Evolutionary conservation across 768 basidiomycete species (phyloP), one percentile per base, ranked within the genome.

Genomic region (Tylopilus rubrobrunneus): DNA sequence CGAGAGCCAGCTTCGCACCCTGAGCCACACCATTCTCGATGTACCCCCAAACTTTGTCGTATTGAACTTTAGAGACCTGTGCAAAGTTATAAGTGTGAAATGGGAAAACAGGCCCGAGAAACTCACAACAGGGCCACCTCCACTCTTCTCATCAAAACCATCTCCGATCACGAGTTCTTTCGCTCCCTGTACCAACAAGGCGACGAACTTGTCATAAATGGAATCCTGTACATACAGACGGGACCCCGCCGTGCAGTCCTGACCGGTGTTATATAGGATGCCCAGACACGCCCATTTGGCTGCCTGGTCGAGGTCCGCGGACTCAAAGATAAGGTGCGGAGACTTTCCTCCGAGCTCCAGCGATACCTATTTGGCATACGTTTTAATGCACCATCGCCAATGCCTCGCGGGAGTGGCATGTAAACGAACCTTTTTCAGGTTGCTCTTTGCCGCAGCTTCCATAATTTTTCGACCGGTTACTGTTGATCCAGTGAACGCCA

Each of bases 311-410:
- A 97, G 73, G 70, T 98, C 87, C 36, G 95, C 94, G 40, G 87
- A 89, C 62, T 92, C 87, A 63, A 97, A 98, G 58, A 98, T 75
- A 56, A 98, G 74, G 59, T 92, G 85, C 17, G 90, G 90, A 25
- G 87, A 91, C 74, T 98, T 97, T 42, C 95, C 95, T 31, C 95
- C 94, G 6, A 98, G 82, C 69, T 98, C 96, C 47, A 98, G 79
- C 21, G 93, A 93, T 40, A 97, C 80, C 86, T 87, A 61, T 52
- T 54, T 52, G 43, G 45, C 33, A 49, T 42, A 54, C 4, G 36
- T 49, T 19, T 62, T 21, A 64, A 50, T 33, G 41, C 47, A 56
- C 45, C 49, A 41, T 45, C 48, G 14, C 31, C 52, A 51, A 47
- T 52, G 49, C 67, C 67, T 64, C 63, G 62, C 58, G 55, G 61